Percentiles rank a stretch among this genome's conserved stretches.
phyloP scores from a whole-genome alignment of 768 basidiomycete species.

The Termitomyces sp. region DNA sequence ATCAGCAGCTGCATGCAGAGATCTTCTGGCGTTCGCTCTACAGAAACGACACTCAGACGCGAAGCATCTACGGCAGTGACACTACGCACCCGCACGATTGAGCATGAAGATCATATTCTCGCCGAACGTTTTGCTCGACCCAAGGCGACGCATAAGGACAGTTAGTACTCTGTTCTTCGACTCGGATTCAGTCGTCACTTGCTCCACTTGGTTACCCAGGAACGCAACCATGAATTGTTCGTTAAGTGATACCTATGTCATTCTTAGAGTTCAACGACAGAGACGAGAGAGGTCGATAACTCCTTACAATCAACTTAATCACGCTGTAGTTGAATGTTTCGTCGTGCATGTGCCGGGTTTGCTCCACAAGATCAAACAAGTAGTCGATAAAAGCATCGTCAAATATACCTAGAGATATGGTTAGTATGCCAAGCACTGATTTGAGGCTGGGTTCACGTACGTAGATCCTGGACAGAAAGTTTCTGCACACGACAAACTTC shows the following conservation, averaged over 20 bases:
- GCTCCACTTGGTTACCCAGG: conserved; percentile 32
- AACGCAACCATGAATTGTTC: conserved; percentile 98
- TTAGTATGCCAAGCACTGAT: not conserved
- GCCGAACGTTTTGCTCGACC: conserved; percentile 91
- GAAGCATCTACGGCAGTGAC: not conserved
- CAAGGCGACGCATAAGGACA: conserved; percentile 79
- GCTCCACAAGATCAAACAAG: conserved; percentile 91
- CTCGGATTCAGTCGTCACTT: conserved; percentile 25
- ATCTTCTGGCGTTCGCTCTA: conserved; percentile 86
- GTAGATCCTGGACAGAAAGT: conserved; percentile 70
- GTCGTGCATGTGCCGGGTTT: conserved; percentile 82
- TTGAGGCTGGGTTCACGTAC: conserved; percentile 38
- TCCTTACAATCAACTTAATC: conserved; percentile 85
- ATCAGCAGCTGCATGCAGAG: conserved; percentile 93
- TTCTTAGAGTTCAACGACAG: not conserved
- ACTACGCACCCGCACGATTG: conserved; percentile 80
- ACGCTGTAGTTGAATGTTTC: conserved; percentile 95
- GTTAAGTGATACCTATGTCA: conserved; percentile 77
- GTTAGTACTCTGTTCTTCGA: conserved; percentile 75
- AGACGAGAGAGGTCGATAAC: not conserved
- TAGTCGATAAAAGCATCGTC: conserved; percentile 82
- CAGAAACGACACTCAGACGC: not conserved
- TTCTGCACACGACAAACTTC: conserved; percentile 93
- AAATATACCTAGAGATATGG: conserved; percentile 60
- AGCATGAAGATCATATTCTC: conserved; percentile 99